phyloP scores from a whole-genome alignment of 495 filamentous ascomycete species.

The Aspergillus olivimuriae region DNA sequence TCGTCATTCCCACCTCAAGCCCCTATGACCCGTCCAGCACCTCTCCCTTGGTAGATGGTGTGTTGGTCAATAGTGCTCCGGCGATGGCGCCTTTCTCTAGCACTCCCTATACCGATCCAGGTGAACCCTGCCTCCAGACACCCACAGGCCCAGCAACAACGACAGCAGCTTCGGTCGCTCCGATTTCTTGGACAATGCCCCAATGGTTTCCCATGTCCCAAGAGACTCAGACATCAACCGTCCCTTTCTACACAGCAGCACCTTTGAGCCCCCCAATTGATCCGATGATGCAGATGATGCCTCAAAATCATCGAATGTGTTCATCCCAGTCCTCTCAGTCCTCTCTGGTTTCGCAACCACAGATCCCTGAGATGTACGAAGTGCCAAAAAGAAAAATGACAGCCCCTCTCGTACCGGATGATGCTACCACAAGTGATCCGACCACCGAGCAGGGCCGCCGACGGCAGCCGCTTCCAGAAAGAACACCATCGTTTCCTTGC shows the following conservation, averaged over 20 bases:
- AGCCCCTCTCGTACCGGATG: conserved; percentile 25
- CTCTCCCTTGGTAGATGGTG: conserved; percentile 21
- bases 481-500: conserved; percentile 12
- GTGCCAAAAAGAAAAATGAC: too few species aligned
- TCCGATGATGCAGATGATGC: conserved; percentile 18
- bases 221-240: conserved; percentile 22
- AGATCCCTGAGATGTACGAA: conserved; percentile 15
- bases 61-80: conserved; percentile 13
- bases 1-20: conserved; percentile 17
- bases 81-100: conserved; percentile 12
- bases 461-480: conserved; percentile 20
- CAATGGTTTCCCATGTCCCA: conserved; percentile 33
- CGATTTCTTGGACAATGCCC: conserved; percentile 20
- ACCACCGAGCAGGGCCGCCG: conserved; percentile 17
- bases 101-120: conserved; percentile 9
- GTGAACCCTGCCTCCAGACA: conserved; percentile 10
- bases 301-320: conserved; percentile 16
- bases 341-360: conserved; percentile 12
- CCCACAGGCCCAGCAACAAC: conserved; percentile 14
- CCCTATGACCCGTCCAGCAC: conserved; percentile 26
- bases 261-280: conserved; percentile 23
- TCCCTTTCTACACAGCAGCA: conserved; percentile 21
- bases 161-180: too few species aligned
- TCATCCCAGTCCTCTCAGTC: conserved; percentile 15
- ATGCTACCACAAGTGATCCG: conserved; percentile 12